phyloP scores from a whole-genome alignment of 805 yeast genomes.

The Wickerhamiella slavikovae region DNA sequence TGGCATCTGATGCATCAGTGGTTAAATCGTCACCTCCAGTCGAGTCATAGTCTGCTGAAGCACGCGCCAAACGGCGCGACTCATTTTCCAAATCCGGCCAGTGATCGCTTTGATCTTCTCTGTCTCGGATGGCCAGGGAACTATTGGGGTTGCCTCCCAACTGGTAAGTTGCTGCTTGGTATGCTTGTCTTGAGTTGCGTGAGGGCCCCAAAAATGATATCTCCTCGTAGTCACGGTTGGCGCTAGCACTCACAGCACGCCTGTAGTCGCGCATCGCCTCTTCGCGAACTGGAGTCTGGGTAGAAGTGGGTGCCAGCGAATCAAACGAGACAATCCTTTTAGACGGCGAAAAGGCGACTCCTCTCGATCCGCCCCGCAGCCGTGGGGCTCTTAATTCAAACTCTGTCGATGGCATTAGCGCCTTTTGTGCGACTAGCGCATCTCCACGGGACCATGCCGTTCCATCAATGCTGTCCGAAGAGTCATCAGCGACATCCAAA shows the following conservation, averaged over 20 bases:
- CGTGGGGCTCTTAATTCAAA: no score
- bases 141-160: neutral
- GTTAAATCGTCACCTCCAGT: no score
- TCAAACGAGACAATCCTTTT: constrained; percentile 1
- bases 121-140: neutral
- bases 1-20: no score
- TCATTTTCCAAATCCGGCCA: neutral
- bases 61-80: no score
- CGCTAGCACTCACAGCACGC: neutral
- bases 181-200: neutral
- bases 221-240: neutral
- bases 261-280: neutral
- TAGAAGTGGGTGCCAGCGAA: neutral
- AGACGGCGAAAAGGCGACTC: constrained; percentile 1
- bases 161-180: neutral
- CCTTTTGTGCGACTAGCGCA: no score
- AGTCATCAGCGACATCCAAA: no score
- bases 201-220: neutral
- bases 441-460: no score
- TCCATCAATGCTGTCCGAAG: no score
- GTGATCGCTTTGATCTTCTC: neutral
- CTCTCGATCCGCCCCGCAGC: constrained; percentile 1
- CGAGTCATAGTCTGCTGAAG: no score
- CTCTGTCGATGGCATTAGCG: no score
- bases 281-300: constrained; percentile 1